Conservation (phyloP, 805 yeast genomes). For the Saccharomycopsis microspora region DNA sequence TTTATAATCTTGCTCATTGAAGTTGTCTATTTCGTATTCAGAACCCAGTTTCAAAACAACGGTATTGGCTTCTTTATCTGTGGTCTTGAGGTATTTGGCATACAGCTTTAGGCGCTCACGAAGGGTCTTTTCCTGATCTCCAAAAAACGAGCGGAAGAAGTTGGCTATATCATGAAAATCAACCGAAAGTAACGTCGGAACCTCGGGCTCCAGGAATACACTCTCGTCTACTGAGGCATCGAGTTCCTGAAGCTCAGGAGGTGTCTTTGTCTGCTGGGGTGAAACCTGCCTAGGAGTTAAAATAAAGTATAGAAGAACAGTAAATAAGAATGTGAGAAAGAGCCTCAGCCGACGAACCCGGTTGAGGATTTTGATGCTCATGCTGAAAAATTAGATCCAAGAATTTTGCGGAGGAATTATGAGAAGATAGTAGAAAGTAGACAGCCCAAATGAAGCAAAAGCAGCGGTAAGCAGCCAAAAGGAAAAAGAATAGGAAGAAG, state of each 20-base stretch:
- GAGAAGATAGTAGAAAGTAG: no score
- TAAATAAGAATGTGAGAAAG: no score
- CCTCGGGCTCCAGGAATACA: constrained; percentile 15
- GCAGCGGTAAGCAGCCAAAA: no score
- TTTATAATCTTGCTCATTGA: constrained; percentile 10
- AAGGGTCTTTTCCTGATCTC: constrained; percentile 10
- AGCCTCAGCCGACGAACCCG: no score
- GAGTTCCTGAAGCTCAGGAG: neutral
- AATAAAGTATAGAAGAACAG: neutral
- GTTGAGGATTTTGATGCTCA: no score
- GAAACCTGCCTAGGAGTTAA: neutral
- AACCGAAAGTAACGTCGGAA: constrained; percentile 10
- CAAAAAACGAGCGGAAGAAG: constrained; percentile 12
- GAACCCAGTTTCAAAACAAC: neutral
- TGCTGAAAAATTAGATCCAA: no score
- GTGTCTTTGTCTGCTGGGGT: neutral
- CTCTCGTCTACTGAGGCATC: constrained; percentile 1
- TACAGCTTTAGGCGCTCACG: constrained; percentile 1
- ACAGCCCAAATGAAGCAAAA: no score
- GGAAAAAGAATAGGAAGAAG: no score
- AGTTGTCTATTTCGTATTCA: constrained; percentile 7
- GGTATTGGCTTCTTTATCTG: neutral
- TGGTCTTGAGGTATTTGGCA: neutral
- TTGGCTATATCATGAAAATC: constrained; percentile 11
- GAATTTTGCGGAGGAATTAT: no score